A percentile compares a stretch with the other conserved stretches of the same genome.
These are phyloP conservation scores for Talaromyces adpressus DNA, from an alignment of 495 filamentous ascomycete genomes.

Conservation along the genomic window DNA sequence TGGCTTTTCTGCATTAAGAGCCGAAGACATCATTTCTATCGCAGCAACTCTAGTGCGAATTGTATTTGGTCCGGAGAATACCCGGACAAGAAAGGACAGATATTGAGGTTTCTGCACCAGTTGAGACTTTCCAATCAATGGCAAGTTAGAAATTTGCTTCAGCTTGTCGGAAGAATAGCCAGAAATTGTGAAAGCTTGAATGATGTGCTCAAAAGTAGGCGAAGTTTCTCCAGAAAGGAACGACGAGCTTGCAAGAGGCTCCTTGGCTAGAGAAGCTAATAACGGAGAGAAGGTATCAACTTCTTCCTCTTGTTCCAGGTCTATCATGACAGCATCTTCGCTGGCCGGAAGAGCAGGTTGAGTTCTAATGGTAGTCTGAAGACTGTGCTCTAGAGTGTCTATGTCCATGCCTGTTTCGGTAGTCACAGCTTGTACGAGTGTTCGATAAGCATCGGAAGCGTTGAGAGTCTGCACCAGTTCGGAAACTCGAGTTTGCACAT, in stretches of 20 bases:
- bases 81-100: constrained; percentile 66
- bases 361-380: constrained; percentile 58
- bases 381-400: constrained; percentile 59
- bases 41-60: constrained; percentile 60
- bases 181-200: constrained; percentile 55
- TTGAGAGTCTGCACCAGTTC: constrained; percentile 55
- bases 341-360: constrained; percentile 23
- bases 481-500: constrained; percentile 55
- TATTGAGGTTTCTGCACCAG: constrained; percentile 57
- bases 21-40: constrained; percentile 48
- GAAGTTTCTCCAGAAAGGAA: constrained; percentile 30
- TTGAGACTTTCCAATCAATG: constrained; percentile 47
- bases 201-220: constrained; percentile 48
- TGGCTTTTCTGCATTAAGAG: constrained; percentile 40
- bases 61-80: constrained; percentile 67
- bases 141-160: constrained; percentile 48
- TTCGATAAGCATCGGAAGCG: constrained; percentile 43
- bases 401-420: constrained; percentile 57
- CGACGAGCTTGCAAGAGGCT: constrained; percentile 22
- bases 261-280: constrained; percentile 26
- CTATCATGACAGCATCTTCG: constrained; percentile 49
- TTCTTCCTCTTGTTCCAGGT: constrained; percentile 24
- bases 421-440: constrained; percentile 51
- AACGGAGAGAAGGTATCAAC: constrained; percentile 32
- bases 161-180: constrained; percentile 43